These are phyloP conservation scores for Lactarius hengduanensis DNA, from an alignment of 768 basidiomycete species.

Conservation along the genomic window DNA sequence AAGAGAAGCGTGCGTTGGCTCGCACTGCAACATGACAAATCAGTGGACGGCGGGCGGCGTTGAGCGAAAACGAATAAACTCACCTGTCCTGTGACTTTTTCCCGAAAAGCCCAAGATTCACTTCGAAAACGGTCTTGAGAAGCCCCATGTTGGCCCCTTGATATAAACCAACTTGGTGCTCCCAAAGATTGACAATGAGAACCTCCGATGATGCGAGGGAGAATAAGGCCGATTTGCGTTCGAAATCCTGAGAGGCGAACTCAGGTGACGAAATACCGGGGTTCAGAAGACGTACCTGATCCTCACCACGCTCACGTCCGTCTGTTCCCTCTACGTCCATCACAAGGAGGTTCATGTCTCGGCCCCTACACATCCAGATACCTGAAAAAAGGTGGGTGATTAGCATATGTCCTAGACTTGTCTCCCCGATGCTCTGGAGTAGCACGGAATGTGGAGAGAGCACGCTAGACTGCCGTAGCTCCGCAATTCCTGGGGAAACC, in stretches of 20 bases:
- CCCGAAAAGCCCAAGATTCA: conserved; percentile 92
- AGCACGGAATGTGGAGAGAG: not conserved
- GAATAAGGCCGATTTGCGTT: conserved; percentile 97
- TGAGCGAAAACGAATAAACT: conserved; percentile 17
- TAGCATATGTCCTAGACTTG: not conserved
- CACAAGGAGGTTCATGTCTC: conserved; percentile 86
- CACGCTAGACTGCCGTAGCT: not conserved
- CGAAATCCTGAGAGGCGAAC: conserved; percentile 70
- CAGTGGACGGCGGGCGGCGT: not conserved
- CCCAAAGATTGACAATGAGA: conserved; percentile 95
- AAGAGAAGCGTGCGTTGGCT: conserved; percentile 88
- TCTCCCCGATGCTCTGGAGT: not conserved
- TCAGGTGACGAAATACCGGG: not conserved
- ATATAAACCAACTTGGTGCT: conserved; percentile 97
- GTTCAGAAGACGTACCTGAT: conserved; percentile 59
- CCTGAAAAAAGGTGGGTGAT: conserved; percentile 45
- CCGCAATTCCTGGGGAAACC: not conserved
- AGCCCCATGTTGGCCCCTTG: conserved; percentile 99
- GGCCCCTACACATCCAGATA: conserved; percentile 97
- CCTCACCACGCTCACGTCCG: conserved; percentile 96
- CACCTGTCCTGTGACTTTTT: conserved; percentile 65
- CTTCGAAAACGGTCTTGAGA: conserved; percentile 98
- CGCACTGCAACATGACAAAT: conserved; percentile 38
- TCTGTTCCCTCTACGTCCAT: conserved; percentile 99
- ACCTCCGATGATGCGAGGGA: conserved; percentile 96